A percentile compares a stretch with the other conserved stretches of the same genome.
Conservation (phyloP, 2,329 filamentous ascomycete species). For the Fusarium metavorans region DNA sequence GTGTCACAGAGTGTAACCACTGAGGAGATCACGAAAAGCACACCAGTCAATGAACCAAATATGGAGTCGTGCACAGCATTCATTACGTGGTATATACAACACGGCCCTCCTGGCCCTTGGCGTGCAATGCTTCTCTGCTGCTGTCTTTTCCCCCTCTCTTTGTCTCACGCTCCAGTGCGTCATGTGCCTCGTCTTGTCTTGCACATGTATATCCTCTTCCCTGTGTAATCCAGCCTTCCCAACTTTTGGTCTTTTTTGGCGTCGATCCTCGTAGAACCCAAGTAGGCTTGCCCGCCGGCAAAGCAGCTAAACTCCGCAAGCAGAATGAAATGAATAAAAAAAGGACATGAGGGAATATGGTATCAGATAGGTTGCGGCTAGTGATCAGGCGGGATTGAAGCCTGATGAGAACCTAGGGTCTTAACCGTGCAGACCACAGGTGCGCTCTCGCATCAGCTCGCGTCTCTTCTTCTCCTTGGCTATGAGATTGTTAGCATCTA, state of each 20-base stretch:
- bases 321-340: conserved; percentile 19
- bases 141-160: conserved; percentile 6
- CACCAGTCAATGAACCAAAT: background rate
- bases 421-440: conserved; percentile 60
- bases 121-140: conserved; percentile 11
- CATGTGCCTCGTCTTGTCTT: conserved; percentile 20
- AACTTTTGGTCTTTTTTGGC: conserved; percentile 27
- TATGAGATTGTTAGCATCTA: conserved; percentile 56
- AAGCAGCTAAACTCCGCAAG: conserved; percentile 31
- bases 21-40: background rate
- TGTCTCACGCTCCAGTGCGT: background rate
- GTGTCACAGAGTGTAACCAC: background rate
- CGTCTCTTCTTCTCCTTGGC: conserved; percentile 76
- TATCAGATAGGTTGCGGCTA: conserved; percentile 20
- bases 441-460: conserved; percentile 75
- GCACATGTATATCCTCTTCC: conserved; percentile 5
- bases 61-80: conserved; percentile 26
- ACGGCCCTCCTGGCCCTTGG: conserved; percentile 13
- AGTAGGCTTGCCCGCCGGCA: conserved; percentile 26
- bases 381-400: conserved; percentile 33
- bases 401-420: conserved; percentile 18
- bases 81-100: conserved; percentile 36
- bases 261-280: conserved; percentile 25
- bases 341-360: conserved; percentile 32
- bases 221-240: conserved; percentile 20